Conservation (phyloP, 176 grass and related monocot genomes). For the Panicum miliaceum region DNA sequence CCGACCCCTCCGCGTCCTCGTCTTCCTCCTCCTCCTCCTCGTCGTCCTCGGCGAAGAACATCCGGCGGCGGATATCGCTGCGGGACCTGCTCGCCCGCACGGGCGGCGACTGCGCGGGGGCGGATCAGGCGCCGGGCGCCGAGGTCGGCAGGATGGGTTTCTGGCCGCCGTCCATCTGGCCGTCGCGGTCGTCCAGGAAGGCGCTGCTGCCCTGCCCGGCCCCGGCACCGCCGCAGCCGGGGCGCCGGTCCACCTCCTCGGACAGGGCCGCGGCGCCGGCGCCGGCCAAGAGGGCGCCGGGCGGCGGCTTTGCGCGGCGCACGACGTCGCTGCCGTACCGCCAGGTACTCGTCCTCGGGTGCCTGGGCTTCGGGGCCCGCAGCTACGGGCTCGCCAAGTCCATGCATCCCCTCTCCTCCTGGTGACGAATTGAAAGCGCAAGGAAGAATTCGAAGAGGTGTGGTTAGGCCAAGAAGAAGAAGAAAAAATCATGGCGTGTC, state of each 20-base stretch:
- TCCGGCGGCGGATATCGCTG: conserved; percentile 40
- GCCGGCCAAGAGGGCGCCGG: neutral
- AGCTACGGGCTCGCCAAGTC: conserved; percentile 65
- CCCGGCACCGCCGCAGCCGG: conserved; percentile 23
- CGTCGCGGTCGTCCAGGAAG: conserved; percentile 41
- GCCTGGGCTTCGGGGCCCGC: conserved; percentile 58
- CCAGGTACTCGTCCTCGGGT: conserved; percentile 64
- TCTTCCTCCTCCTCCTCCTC: neutral
- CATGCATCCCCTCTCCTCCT: conserved; percentile 46
- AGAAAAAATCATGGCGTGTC: neutral
- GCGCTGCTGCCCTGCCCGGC: conserved; percentile 20
- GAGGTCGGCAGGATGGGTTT: conserved; percentile 34
- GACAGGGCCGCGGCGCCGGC: neutral
- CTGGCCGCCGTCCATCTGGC: conserved; percentile 53
- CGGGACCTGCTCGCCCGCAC: conserved; percentile 52
- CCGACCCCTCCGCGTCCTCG: conserved; percentile 23
- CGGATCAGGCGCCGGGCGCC: neutral
- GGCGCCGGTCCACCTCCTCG: conserved; percentile 47
- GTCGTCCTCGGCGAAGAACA: conserved; percentile 33
- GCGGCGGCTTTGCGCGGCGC: conserved; percentile 34
- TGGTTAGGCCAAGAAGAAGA: neutral
- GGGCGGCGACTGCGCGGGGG: neutral
- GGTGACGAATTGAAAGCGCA: conserved; percentile 26
- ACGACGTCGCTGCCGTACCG: conserved; percentile 71
- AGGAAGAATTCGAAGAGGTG: neutral